Conservation (phyloP, 306 rosid species). For the Trifolium repens region DNA sequence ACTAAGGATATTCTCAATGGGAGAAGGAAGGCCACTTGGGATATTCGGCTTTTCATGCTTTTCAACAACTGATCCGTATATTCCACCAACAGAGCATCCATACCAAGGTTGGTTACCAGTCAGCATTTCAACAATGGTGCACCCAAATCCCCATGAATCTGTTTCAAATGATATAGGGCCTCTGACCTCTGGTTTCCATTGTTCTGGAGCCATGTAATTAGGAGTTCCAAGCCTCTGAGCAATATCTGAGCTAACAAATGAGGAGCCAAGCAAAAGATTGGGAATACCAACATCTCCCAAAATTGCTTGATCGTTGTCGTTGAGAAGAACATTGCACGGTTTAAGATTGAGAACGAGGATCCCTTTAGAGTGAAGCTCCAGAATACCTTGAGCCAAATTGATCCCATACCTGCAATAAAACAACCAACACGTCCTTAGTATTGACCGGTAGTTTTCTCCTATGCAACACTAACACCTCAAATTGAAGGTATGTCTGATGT, state of each 20-base stretch:
- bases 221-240: slow-evolving; percentile 85
- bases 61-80: slow-evolving; percentile 62
- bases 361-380: slow-evolving; percentile 75
- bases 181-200: slow-evolving; percentile 87
- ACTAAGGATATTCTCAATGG: slow-evolving; percentile 67
- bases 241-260: slow-evolving; percentile 60
- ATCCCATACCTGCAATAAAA: slow-evolving; percentile 80
- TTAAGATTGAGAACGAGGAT: slow-evolving; percentile 80
- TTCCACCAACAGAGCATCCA: slow-evolving; percentile 68
- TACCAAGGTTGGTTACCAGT: slow-evolving; percentile 87
- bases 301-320: slow-evolving; percentile 72
- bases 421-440: slow-evolving; percentile 41
- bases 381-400: slow-evolving; percentile 68
- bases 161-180: slow-evolving; percentile 92
- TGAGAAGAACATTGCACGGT: slow-evolving; percentile 73
- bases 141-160: slow-evolving; percentile 95
- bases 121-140: slow-evolving; percentile 87
- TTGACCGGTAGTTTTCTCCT: background rate
- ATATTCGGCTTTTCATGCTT: slow-evolving; percentile 79
- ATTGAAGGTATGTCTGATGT: no score
- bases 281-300: slow-evolving; percentile 91
- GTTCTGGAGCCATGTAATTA: slow-evolving; percentile 97
- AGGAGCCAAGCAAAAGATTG: slow-evolving; percentile 66
- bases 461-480: background rate
- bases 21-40: slow-evolving; percentile 85